A percentile compares a stretch with the other conserved stretches of the same genome.
Evolutionary conservation across 805 yeast species (phyloP).

Genomic region (Groenewaldozyma salmanticensis): DNA sequence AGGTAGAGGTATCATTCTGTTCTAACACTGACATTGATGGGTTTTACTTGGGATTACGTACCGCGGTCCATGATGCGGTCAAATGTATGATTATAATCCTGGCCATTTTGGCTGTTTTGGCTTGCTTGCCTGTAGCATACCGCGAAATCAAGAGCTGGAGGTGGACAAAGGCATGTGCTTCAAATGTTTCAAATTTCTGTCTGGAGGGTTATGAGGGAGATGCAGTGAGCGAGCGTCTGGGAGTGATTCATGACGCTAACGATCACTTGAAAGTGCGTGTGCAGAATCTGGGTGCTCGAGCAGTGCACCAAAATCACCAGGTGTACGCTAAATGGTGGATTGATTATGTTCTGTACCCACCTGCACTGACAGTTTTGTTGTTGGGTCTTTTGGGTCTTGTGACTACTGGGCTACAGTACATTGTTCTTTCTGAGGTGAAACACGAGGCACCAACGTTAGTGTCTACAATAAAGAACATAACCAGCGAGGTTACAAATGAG

Average conservation of each 20-base stretch:
- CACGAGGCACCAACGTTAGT: constrained; percentile 11
- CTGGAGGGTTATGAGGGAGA: constrained; percentile 5
- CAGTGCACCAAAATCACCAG: background rate
- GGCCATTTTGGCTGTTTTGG: constrained; percentile 32
- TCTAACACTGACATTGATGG: constrained; percentile 28
- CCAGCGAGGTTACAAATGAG: constrained; percentile 11
- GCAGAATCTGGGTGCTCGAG: constrained; percentile 15
- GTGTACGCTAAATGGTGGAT: constrained; percentile 34
- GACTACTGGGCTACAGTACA: constrained; percentile 44
- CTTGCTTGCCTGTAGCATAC: constrained; percentile 36
- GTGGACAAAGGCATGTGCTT: constrained; percentile 31
- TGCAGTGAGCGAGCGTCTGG: constrained; percentile 10
- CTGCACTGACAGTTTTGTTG: constrained; percentile 40
- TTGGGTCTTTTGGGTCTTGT: constrained; percentile 50
- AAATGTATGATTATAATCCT: constrained; percentile 33
- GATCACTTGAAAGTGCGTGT: constrained; percentile 7
- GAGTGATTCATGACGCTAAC: constrained; percentile 13
- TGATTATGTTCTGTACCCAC: constrained; percentile 42
- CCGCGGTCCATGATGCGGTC: constrained; percentile 24
- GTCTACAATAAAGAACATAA: constrained; percentile 9
- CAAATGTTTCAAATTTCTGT: constrained; percentile 15
- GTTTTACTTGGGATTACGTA: constrained; percentile 23
- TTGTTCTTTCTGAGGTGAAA: constrained; percentile 32
- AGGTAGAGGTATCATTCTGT: constrained; percentile 31
- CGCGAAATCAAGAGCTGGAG: constrained; percentile 42